Base-by-base conservation (phyloP, 257 asterid species). In the Lavandula angustifolia region DNA sequence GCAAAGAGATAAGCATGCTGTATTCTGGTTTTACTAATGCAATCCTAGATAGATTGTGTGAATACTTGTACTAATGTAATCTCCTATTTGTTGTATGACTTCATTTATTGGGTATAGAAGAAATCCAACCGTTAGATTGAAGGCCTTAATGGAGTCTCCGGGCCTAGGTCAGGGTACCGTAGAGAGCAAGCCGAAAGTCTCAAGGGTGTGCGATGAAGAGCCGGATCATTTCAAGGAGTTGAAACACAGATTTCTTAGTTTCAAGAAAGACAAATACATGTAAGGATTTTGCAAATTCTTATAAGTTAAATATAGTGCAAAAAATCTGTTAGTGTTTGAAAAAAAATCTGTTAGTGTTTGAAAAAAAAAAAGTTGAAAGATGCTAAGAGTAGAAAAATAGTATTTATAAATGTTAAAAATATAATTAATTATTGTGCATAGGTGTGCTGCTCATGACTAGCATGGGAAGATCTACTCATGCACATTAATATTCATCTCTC, bases 261-360 rank as follows among this genome's bases (percentile, higher is more conserved):
- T 90, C 84, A 94, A 94, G 55, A 82, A 81, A 71, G 78, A 94
- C 54, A 86, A 78, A 73, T 94, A 86, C 83, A 48, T 88, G 96
- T 94, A 80, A 86, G 95, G 62, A 50, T 29, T 56, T 60, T 60
- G 35, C 18, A 62, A 50, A 27, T 49, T 50, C 44, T 4, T 66
- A 35, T 53, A 13, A 32, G 35, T 60, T 11, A 34, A 38, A 12
- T 44, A 57, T 13, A 27, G 65, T 57, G 10, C 37, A 38, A 9
- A 12, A 48, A 41, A 16, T n/a, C n/a, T n/a, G n/a, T n/a, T n/a
- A n/a, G n/a, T n/a, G n/a, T n/a, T n/a, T n/a, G n/a, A n/a, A n/a
- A n/a, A n/a, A n/a, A n/a, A n/a, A n/a, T n/a, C n/a, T n/a, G n/a
- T n/a, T n/a, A n/a, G n/a, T n/a, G n/a, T n/a, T n/a, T n/a, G n/a